Evolutionary conservation across 129 eudicot species (phyloP).

Genomic region (Chrysanthemum lavandulifolium): DNA sequence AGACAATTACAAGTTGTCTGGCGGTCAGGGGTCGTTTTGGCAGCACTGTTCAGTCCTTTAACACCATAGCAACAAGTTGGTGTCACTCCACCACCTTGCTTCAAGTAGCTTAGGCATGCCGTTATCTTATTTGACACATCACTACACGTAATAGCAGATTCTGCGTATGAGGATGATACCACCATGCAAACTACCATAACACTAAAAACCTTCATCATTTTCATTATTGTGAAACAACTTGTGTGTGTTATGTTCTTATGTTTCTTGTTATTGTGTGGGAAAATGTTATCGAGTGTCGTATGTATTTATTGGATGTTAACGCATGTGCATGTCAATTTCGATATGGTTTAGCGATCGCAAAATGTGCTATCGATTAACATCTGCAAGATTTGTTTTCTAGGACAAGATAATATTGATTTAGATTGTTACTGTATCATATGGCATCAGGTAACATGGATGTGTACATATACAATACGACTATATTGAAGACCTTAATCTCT

Average conservation of each 20-base stretch:
- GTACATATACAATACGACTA: too few relatives aligned
- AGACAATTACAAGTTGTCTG: background rate
- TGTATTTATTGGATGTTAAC: constrained; percentile 18
- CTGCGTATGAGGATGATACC: background rate
- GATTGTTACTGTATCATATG: too few relatives aligned
- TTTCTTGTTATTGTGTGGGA: background rate
- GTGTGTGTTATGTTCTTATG: background rate
- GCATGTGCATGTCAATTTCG: background rate
- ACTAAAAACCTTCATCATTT: background rate
- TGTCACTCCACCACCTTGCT: background rate
- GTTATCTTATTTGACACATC: background rate
- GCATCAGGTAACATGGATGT: too few relatives aligned
- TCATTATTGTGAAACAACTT: background rate
- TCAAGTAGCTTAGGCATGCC: background rate
- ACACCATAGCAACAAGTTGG: background rate
- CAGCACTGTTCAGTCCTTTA: background rate
- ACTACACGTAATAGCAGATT: background rate
- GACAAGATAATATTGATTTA: too few relatives aligned
- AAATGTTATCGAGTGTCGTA: background rate
- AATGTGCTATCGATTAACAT: too few relatives aligned
- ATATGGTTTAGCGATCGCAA: background rate
- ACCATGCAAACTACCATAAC: background rate
- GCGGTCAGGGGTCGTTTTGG: background rate
- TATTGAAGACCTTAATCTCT: too few relatives aligned
- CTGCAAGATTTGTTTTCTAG: too few relatives aligned